Evolutionary conservation across 768 basidiomycete genomes (phyloP), one percentile per base, ranked within the genome.

Genomic region (Trametes maxima): DNA sequence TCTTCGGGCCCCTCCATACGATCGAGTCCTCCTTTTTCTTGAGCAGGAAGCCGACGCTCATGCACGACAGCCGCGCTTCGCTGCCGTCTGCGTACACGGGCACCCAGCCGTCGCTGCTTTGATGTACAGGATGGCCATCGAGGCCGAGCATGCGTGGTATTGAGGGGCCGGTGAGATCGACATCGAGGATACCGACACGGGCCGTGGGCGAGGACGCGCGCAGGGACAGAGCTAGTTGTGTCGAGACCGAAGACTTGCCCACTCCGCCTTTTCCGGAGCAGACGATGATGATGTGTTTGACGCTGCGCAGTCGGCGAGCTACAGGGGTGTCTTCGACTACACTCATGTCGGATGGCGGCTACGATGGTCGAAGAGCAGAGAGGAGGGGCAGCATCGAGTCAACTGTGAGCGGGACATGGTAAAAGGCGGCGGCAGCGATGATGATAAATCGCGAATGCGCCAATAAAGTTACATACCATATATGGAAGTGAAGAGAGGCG

Each of bases 1-100:
- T 98, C 81, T 97, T 98, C 49, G 97, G 97, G 0, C 97, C 97
- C 69, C 97, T 79, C 97, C 97, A 99, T 1, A 99, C 93, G 47
- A 99, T 94, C 17, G 92, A 93, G 71, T 98, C 95, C 21, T 87
- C 89, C 70, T 87, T 88, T 70, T 88, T 89, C 78, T 93, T 92
- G 67, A 98, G 75, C 66, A 99, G 77, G 74, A 98, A 98, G 2
- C 94, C 97, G 10, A 98, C 94, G 70, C 92, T 94, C 97, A 99
- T 99, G 74, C 93, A 95, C 13, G 88, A 89, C 60, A 99, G 73
- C 66, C 94, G 78, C 25, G 86, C 85, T 45, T 80, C 80, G 21
- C 80, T 72, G 16, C 87, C 89, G 74, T 99, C 96, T 2, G 92
- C 94, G 71, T 95, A 98, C 3, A 98, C 96, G 0, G 97, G 97